Evolutionary conservation across 169 alveolate genomes (phyloP).

Genomic region (Plasmodium sp.): DNA sequence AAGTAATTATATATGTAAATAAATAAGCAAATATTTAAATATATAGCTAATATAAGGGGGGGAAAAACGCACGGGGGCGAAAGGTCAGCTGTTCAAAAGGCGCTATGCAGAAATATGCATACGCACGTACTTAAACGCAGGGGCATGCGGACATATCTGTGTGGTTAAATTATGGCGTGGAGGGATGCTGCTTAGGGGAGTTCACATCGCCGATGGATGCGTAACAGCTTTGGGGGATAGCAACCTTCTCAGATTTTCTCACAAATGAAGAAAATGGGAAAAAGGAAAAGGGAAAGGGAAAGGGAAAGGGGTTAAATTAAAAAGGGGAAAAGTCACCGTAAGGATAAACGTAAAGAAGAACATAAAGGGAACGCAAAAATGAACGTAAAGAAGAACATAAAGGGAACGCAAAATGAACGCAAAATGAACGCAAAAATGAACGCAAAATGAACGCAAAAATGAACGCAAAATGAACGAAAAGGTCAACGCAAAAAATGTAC

Average conservation of each 20-base stretch:
- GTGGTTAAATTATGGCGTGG: background rate
- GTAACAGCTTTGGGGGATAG: background rate
- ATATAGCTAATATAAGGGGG: background rate
- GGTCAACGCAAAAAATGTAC: background rate
- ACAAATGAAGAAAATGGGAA: background rate
- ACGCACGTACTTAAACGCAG: background rate
- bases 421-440: too few species aligned
- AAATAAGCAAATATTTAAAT: background rate
- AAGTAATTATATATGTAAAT: background rate
- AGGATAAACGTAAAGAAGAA: background rate
- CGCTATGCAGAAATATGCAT: background rate
- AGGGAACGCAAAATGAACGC: too few species aligned
- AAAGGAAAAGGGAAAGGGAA: background rate
- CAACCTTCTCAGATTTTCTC: background rate
- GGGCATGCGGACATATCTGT: background rate
- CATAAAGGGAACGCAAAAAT: background rate
- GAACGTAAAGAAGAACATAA: background rate
- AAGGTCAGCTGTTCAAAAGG: background rate
- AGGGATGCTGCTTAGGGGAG: background rate
- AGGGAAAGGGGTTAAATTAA: background rate
- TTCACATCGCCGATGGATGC: background rate
- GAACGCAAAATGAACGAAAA: background rate
- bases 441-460: background rate
- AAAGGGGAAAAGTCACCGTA: background rate
- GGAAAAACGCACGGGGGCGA: background rate